Evolutionary conservation across 345 rosid genomes (phyloP).

Genomic region (Dipteronia sinensis): DNA sequence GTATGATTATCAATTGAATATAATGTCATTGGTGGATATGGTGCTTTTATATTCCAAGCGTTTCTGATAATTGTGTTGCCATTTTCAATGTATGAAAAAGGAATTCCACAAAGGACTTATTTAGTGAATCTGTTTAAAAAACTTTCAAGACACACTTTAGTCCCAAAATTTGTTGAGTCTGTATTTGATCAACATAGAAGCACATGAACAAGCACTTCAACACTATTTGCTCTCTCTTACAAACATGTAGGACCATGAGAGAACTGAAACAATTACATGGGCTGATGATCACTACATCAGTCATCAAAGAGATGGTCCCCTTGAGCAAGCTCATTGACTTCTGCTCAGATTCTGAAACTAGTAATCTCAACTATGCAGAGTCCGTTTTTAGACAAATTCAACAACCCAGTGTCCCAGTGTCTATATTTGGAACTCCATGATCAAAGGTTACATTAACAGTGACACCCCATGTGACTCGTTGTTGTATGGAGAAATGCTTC

Average conservation of each 20-base stretch:
- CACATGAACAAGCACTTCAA: conserved; percentile 32
- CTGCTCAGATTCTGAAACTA: conserved; percentile 20
- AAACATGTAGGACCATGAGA: conserved; percentile 31
- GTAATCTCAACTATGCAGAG: conserved; percentile 29
- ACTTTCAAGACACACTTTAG: background rate
- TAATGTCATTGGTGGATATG: background rate
- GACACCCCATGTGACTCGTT: conserved; percentile 21
- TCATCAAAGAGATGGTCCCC: conserved; percentile 33
- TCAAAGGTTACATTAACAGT: conserved; percentile 37
- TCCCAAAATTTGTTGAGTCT: background rate
- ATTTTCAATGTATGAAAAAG: background rate
- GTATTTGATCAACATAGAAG: background rate
- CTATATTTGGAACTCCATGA: conserved; percentile 47
- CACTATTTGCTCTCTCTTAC: conserved; percentile 26
- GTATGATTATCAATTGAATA: background rate
- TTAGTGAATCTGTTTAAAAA: background rate
- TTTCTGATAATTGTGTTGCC: background rate
- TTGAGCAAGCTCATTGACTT: conserved; percentile 34
- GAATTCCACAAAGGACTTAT: background rate
- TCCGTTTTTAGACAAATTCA: background rate
- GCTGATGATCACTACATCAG: conserved; percentile 37
- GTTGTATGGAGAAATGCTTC: conserved; percentile 33
- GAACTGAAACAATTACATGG: conserved; percentile 36
- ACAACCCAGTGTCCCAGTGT: conserved; percentile 31
- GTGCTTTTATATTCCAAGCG: no score